Evolutionary conservation across 129 eudicot genomes (phyloP).

Genomic region (Flaveria robusta): DNA sequence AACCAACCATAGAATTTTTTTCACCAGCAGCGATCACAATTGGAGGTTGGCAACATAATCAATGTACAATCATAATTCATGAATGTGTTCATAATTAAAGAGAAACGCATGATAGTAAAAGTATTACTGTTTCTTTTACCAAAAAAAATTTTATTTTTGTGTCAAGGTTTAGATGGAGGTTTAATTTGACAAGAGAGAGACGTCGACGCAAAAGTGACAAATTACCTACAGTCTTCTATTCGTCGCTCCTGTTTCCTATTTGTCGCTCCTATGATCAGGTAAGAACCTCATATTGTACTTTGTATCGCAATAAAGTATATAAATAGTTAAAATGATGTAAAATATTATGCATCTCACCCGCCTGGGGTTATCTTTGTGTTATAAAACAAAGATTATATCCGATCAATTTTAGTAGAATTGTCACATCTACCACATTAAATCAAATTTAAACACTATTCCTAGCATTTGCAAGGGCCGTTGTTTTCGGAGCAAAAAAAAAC

Average conservation of each 20-base stretch:
- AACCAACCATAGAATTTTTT: too few species aligned
- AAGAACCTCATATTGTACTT: background rate
- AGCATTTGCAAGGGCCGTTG: slow-evolving; percentile 15
- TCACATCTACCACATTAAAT: background rate
- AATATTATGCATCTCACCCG: too few species aligned
- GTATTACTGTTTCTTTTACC: too few species aligned
- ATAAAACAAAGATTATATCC: background rate
- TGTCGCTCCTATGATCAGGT: background rate
- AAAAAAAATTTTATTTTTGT: too few species aligned
- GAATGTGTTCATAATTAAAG: too few species aligned
- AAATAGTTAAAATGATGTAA: background rate
- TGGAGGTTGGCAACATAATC: too few species aligned
- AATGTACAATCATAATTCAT: too few species aligned
- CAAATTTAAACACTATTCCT: background rate
- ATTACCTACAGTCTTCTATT: background rate
- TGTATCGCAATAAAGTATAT: background rate
- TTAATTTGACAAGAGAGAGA: background rate
- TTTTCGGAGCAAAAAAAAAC: slow-evolving; percentile 29
- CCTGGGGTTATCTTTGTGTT: background rate
- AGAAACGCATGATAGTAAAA: too few species aligned
- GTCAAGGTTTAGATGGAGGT: background rate
- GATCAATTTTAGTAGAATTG: background rate
- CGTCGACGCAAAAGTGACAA: background rate
- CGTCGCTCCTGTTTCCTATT: background rate
- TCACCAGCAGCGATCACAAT: too few species aligned